These are phyloP conservation scores for Venturia asperata DNA, from an alignment of 2,329 filamentous ascomycete genomes.

Conservation along the genomic window DNA sequence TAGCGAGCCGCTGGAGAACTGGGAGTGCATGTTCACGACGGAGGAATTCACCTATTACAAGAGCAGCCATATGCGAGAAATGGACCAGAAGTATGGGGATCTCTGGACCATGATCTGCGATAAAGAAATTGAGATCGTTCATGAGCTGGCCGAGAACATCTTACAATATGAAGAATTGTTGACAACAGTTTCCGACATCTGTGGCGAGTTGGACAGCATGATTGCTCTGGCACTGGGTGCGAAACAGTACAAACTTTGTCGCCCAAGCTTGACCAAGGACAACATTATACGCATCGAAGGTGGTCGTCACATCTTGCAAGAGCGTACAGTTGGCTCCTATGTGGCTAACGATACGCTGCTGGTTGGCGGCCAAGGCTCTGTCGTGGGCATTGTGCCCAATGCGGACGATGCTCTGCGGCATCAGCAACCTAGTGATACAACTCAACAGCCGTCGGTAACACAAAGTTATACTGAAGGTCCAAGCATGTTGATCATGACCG, in stretches of 20 bases:
- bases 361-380: constrained; percentile 46
- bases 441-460: constrained; percentile 1
- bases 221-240: constrained; percentile 75
- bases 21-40: constrained; percentile 70
- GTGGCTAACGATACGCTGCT: constrained; percentile 76
- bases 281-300: constrained; percentile 67
- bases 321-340: constrained; percentile 71
- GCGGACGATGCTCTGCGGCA: neutral
- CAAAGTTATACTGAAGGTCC: constrained; percentile 35
- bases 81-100: constrained; percentile 78
- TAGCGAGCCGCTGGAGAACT: constrained; percentile 54
- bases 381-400: constrained; percentile 23
- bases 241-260: constrained; percentile 60
- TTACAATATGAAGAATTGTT: constrained; percentile 63
- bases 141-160: constrained; percentile 64
- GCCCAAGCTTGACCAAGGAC: constrained; percentile 60
- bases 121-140: constrained; percentile 80
- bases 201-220: constrained; percentile 74
- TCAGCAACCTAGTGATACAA: neutral
- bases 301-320: constrained; percentile 79
- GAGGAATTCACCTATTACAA: constrained; percentile 72
- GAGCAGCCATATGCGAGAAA: constrained; percentile 67
- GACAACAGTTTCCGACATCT: constrained; percentile 63
- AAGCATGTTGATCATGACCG: constrained; percentile 74
- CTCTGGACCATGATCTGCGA: constrained; percentile 32